Base-by-base conservation (phyloP, 2,329 filamentous ascomycete genomes). In the Alternaria sp. region DNA sequence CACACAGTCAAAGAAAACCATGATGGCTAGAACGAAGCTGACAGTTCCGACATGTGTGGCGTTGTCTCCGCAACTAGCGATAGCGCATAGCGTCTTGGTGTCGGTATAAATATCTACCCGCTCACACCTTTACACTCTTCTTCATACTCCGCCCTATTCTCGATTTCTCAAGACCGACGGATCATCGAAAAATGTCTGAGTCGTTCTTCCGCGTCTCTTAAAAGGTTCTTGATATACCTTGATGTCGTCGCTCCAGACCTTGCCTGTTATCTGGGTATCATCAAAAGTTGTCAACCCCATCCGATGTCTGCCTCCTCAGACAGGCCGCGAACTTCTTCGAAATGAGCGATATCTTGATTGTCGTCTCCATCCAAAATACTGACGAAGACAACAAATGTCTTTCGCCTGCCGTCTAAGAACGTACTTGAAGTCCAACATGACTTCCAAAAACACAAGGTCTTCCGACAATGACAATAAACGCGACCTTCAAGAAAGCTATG, bases 161-260 rank as follows among this genome's bases (percentile, higher is more conserved):
- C 15, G 2, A 15, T n/a, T 41, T 41, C 2, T 8, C 33, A 2
- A 41, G n/a, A 37, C n/a, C 3, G 7, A n/a, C 33, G 9, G 1
- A 9, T 4, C 2, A 37, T 6, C 4, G 6, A 6, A 2, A 2
- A 2, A n/a, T 37, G 33, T 41, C 15, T 41, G 33, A 10, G 33
- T 10, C 15, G 15, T 41, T n/a, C 15, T 41, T 10, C 33, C 9
- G 33, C 15, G 15, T 41, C 33, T 41, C 33, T n/a, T 8, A 18
- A 41, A 41, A 41, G 30, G 1, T 0, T 9, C 2, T 9, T 0
- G 14, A 8, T 15, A 0, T 9, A 8, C 7, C 33, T 1, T 7
- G 9, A 41, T 41, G 33, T n/a, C 4, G 2, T n/a, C 33, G 15
- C 33, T 41, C 33, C 15, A n/a, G 9, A n/a, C 33, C 33, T 8